Evolutionary conservation across 2,329 filamentous ascomycete species (phyloP), one percentile per base, ranked within the genome.

Genomic region (Colletotrichum neosansevieriae): DNA sequence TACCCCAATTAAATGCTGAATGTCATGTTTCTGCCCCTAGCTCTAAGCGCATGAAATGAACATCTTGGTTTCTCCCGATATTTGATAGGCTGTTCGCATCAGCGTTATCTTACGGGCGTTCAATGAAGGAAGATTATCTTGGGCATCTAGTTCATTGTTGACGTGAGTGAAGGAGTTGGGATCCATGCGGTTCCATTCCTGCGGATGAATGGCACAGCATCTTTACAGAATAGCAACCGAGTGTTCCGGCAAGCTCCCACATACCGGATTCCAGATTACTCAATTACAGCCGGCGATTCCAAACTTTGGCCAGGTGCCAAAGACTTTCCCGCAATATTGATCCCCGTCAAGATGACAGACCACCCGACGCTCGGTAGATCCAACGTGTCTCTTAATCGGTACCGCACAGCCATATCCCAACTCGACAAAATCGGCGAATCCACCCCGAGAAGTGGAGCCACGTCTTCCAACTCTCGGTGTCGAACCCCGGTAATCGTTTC

Each of bases 351-450:
- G 45, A 49, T 29, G 19, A 49, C 45, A 29, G 45, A 29, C 45
- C 21, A 24, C 45, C 45, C 12, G 45, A 24, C 21, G 45, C 45
- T 24, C 21, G 2, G 45, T 29, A 29, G 45, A 49, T 49, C 45
- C 45, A 17, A 49, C 45, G 21, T 29, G 45, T 49, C 21, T 49
- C n/a, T n/a, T n/a, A n/a, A n/a, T n/a, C n/a, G n/a, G n/a, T n/a
- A n/a, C n/a, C n/a, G n/a, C n/a, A n/a, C n/a, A n/a, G n/a, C n/a
- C 45, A 29, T 49, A 49, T 29, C 19, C 45, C 45, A 49, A 49
- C 12, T n/a, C 21, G 45, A 49, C 1, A 9, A 15, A 29, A 49
- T 49, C 21, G 45, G 45, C 45, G 19, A 49, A 49, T 49, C 19
- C 21, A 10, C 12, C 10, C 21, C 13, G 45, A 50, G 21, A 29